Evolutionary conservation across 192 early-diverging fungal species (phyloP).

Genomic region (Pecoramyces ruminantium): DNA sequence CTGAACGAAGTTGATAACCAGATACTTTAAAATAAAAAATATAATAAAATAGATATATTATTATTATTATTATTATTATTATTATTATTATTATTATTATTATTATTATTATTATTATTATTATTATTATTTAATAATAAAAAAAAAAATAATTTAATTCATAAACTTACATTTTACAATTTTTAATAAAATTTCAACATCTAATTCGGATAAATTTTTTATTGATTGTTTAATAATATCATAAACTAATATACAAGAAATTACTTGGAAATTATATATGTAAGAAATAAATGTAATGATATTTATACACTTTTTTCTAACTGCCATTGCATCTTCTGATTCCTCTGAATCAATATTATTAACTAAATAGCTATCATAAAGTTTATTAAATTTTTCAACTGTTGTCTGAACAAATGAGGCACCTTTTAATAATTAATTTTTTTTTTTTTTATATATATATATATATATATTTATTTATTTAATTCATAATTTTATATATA

Average conservation of each 20-base stretch:
- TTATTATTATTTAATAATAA: constrained; percentile 1
- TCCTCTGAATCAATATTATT: not conserved
- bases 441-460: no score
- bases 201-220: constrained; percentile 54
- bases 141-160: no score
- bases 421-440: no score
- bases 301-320: constrained; percentile 61
- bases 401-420: constrained; percentile 13
- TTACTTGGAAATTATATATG: constrained; percentile 70
- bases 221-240: constrained; percentile 63
- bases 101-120: no score
- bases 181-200: constrained; percentile 75
- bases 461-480: no score
- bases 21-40: no score
- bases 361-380: not conserved
- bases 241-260: constrained; percentile 71
- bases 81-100: not conserved
- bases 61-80: no score
- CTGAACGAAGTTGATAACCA: constrained; percentile 69
- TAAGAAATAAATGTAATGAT: constrained; percentile 61
- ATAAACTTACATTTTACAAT: constrained; percentile 43
- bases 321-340: constrained; percentile 10
- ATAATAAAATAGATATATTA: no score
- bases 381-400: constrained; percentile 10
- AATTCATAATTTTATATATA: no score